These are phyloP conservation scores for Didymosphaeria variabile DNA, from an alignment of 2,329 filamentous ascomycete species.

Conservation along the genomic window DNA sequence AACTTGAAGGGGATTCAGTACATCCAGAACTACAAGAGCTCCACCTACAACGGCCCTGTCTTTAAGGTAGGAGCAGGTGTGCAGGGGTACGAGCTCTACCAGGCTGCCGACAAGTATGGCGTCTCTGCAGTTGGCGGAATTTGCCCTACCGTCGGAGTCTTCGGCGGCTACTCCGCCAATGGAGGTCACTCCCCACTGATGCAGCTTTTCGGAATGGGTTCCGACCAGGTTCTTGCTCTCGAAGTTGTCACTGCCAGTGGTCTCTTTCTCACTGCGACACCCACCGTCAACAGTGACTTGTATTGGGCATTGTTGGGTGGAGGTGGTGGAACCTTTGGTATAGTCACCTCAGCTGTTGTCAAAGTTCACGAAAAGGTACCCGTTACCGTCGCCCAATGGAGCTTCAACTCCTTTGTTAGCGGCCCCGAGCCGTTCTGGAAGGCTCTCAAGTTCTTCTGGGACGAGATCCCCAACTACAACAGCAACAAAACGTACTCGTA, in stretches of 20 bases:
- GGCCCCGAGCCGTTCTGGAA: constrained; percentile 33
- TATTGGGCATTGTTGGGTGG: constrained; percentile 52
- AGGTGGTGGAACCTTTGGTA: constrained; percentile 47
- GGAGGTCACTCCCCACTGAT: constrained; percentile 65
- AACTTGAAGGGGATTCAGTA: constrained; percentile 42
- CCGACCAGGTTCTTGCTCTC: constrained; percentile 49
- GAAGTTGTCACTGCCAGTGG: constrained; percentile 44
- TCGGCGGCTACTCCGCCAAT: constrained; percentile 52
- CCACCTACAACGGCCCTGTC: constrained; percentile 37
- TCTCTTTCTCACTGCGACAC: constrained; percentile 35
- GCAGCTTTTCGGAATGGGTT: constrained; percentile 52
- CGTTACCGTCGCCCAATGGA: constrained; percentile 36
- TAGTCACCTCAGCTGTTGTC: constrained; percentile 44
- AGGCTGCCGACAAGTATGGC: constrained; percentile 41
- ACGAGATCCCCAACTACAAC: constrained; percentile 21
- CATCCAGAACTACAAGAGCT: constrained; percentile 35
- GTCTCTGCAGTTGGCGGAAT: constrained; percentile 37
- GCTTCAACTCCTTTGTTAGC: constrained; percentile 32
- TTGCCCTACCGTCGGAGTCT: constrained; percentile 62
- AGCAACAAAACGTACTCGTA: constrained; percentile 24
- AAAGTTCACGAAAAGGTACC: constrained; percentile 44
- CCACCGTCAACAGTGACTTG: constrained; percentile 46
- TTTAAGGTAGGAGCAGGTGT: constrained; percentile 46
- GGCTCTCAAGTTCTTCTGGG: constrained; percentile 19
- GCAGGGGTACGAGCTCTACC: constrained; percentile 41